Conservation (phyloP, 306 rosid species). For the Vicia faba region DNA sequence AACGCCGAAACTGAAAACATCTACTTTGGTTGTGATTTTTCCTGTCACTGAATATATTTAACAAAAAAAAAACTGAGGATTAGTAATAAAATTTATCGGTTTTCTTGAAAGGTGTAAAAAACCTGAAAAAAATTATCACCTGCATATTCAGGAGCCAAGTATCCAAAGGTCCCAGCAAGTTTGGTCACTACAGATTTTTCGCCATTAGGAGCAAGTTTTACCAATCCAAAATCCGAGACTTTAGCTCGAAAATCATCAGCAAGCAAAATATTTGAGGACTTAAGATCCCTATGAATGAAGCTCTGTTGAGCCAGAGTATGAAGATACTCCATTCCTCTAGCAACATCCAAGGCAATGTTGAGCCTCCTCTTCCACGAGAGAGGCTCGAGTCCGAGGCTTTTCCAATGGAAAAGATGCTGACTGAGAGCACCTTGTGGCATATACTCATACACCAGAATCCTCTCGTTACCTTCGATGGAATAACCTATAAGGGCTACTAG, state of each 20-base stretch:
- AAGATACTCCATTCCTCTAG: conserved; percentile 97
- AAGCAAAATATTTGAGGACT: conserved; percentile 89
- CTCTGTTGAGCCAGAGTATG: conserved; percentile 90
- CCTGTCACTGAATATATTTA: conserved; percentile 77
- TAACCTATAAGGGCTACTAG: conserved; percentile 90
- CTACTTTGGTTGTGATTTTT: conserved; percentile 94
- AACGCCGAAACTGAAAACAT: conserved; percentile 98
- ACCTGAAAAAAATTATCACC: conserved; percentile 49
- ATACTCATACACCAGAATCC: conserved; percentile 86
- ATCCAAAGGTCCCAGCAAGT: conserved; percentile 99
- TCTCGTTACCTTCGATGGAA: conserved; percentile 74
- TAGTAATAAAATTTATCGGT: conserved; percentile 14
- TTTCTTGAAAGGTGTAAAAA: background rate
- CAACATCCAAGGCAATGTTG: conserved; percentile 93
- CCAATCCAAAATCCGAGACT: conserved; percentile 94
- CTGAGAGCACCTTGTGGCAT: conserved; percentile 99
- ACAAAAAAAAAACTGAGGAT: conserved; percentile 37
- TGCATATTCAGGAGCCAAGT: conserved; percentile 98
- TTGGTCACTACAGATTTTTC: conserved; percentile 81
- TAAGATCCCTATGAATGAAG: conserved; percentile 99
- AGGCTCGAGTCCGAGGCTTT: conserved; percentile 67
- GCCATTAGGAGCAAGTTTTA: conserved; percentile 95
- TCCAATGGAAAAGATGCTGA: conserved; percentile 94
- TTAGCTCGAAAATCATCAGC: conserved; percentile 89
- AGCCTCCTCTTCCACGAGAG: conserved; percentile 98